Evolutionary conservation across 345 rosid genomes (phyloP).

Genomic region (Balakata baccata): DNA sequence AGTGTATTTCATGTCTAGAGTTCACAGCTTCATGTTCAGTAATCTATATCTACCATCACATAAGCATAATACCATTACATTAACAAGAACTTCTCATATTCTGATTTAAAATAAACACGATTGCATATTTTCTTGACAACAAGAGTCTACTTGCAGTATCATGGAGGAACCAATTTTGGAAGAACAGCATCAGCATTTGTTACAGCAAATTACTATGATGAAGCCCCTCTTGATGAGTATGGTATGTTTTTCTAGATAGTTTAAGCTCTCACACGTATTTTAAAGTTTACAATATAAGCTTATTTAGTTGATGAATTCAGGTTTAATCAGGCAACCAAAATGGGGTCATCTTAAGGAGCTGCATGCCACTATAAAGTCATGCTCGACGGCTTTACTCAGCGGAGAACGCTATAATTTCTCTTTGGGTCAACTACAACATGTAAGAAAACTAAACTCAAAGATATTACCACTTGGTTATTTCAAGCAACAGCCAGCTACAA

Average conservation of each 20-base stretch:
- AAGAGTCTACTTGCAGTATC: conserved; percentile 43
- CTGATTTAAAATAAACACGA: neutral
- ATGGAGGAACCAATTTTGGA: conserved; percentile 86
- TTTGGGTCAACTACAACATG: conserved; percentile 55
- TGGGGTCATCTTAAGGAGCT: conserved; percentile 77
- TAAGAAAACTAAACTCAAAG: conserved; percentile 27
- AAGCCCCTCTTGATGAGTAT: conserved; percentile 79
- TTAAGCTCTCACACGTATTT: neutral
- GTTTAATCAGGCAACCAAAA: conserved; percentile 65
- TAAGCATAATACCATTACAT: neutral
- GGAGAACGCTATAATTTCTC: conserved; percentile 33
- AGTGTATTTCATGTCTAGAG: neutral
- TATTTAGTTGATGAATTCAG: conserved; percentile 26
- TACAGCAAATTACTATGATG: conserved; percentile 58
- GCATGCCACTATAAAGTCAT: conserved; percentile 57
- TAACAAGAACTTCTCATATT: neutral
- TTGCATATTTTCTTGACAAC: neutral
- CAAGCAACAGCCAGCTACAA: neutral
- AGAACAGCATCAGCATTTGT: conserved; percentile 55
- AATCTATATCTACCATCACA: neutral
- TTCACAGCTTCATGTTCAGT: neutral
- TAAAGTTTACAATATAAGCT: neutral
- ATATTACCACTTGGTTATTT: conserved; percentile 5
- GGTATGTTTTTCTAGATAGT: conserved; percentile 36
- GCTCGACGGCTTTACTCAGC: conserved; percentile 47